Percentiles rank a stretch among this genome's conserved stretches.
phyloP scores from a whole-genome alignment of 2,329 filamentous ascomycete genomes.

The Trichoderma citrinoviride region DNA sequence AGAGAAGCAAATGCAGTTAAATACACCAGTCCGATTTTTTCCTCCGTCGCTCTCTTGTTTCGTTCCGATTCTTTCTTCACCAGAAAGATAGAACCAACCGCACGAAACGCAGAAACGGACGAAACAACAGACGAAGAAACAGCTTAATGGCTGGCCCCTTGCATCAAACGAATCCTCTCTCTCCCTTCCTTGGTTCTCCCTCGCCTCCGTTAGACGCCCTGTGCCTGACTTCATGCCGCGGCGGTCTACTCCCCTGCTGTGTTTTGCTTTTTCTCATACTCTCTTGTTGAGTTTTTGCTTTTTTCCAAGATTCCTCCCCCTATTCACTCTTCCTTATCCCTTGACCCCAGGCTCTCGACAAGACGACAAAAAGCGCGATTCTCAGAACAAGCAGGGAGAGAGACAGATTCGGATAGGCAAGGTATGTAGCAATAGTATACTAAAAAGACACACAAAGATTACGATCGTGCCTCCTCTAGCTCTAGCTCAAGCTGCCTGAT shows the following conservation, averaged over 20 bases:
- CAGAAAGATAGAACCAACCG: background rate
- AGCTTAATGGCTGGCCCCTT: background rate
- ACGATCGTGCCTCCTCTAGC: constrained; percentile 62
- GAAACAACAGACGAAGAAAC: background rate
- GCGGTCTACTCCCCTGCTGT: background rate
- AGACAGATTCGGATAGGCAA: background rate
- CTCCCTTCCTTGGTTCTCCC: background rate
- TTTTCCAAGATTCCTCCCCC: constrained; percentile 18
- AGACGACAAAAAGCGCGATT: background rate
- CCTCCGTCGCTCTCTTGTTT: background rate
- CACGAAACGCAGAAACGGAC: background rate
- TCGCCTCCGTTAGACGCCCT: too few relatives aligned
- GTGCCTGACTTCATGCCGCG: too few relatives aligned
- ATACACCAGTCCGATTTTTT: too few relatives aligned
- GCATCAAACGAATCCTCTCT: background rate
- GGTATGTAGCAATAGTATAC: background rate
- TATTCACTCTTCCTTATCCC: background rate
- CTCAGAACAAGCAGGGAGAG: background rate
- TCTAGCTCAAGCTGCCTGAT: constrained; percentile 67
- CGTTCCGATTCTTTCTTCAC: background rate
- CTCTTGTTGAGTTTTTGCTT: background rate
- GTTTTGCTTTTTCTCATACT: background rate
- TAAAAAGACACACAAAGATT: constrained; percentile 12
- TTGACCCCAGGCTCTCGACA: constrained; percentile 5
- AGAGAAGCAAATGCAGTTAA: too few relatives aligned